Percentiles rank a stretch among this genome's conserved stretches.
phyloP scores from a whole-genome alignment of 2,329 filamentous ascomycete species.

The Colletotrichum zoysiae region DNA sequence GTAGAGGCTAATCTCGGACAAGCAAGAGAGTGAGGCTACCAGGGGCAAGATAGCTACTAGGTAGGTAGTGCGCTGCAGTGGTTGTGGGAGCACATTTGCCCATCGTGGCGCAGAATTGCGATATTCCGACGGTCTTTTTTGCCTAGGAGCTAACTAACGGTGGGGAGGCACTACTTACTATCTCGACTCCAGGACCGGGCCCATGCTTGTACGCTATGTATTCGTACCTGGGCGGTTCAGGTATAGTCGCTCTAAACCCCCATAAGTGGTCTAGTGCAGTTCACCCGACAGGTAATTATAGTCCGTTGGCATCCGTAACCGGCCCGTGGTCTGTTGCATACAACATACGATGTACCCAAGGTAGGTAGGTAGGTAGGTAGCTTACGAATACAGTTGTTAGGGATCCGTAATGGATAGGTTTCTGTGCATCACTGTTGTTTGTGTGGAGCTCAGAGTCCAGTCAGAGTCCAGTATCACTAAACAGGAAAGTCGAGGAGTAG shows the following conservation, averaged over 20 bases:
- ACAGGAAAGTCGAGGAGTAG: not conserved
- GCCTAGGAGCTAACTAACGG: constrained; percentile 7
- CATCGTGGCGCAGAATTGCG: constrained; percentile 37
- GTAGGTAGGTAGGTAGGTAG: not conserved
- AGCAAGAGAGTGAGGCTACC: constrained; percentile 24
- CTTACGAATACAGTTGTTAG: no score
- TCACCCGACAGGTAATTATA: not conserved
- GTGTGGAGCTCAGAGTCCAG: constrained; percentile 18
- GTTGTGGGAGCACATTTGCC: constrained; percentile 32
- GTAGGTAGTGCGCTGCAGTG: not conserved
- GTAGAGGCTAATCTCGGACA: constrained; percentile 31
- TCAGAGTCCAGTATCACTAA: not conserved
- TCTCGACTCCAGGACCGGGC: not conserved
- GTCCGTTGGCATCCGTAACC: not conserved
- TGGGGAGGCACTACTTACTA: constrained; percentile 10
- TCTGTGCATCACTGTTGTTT: constrained; percentile 13
- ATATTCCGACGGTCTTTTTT: constrained; percentile 29
- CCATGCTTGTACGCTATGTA: not conserved
- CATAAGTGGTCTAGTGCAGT: no score
- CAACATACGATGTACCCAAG: not conserved
- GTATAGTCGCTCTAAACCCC: no score
- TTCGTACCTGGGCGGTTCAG: not conserved
- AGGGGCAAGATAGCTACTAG: not conserved
- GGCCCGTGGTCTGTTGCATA: not conserved
- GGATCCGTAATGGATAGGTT: not conserved